Base-by-base conservation (phyloP, 164 flowering plant species). In the Macadamia integrifolia region DNA sequence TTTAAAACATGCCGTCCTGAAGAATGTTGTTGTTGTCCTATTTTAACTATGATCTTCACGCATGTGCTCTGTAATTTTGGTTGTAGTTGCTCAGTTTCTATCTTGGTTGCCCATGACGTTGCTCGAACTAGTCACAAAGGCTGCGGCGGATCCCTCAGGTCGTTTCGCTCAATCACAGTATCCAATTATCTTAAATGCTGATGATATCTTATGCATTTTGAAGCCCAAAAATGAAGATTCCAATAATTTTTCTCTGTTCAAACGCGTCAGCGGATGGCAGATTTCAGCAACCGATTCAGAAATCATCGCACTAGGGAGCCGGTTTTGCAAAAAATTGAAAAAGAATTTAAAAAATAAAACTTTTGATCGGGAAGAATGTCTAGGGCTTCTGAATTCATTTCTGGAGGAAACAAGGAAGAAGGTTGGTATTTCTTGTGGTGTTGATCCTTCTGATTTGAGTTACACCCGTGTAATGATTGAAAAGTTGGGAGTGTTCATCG, bases 71-170 rank as follows among this genome's bases (percentile, higher is more conserved):
- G n/a, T n/a, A n/a, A n/a, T n/a, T n/a, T n/a, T n/a, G n/a, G n/a
- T n/a, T n/a, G n/a, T n/a, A 35, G 40, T 35, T 35, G 1, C 40
- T 35, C 4, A 35, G 40, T 35, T 35, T 55, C 3, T 14, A 6
- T 55, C 1, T 14, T 58, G 4, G 58, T n/a, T n/a, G n/a, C 35
- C 13, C 40, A 91, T 88, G 98, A 76, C 96, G 65, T 68, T 89
- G 71, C 90, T 91, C 6, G 92, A 89, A 55, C 42, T 78, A 46
- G 83, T 93, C 60, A 77, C 81, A 0, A 77, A 81, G 71, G 88
- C 93, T 35, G 58, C 84, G 14, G 72, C 77, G 18, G 71, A 71
- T 32, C 48, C 46, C 2, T 60, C 74, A n/a, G 49, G 72, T 8
- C 65, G 30, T 53, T 3, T 67, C 13, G 12, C 55, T 7, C 72